phyloP scores from a whole-genome alignment of 1,284 basidiomycete genomes.

The Hymenochaete sp. region DNA sequence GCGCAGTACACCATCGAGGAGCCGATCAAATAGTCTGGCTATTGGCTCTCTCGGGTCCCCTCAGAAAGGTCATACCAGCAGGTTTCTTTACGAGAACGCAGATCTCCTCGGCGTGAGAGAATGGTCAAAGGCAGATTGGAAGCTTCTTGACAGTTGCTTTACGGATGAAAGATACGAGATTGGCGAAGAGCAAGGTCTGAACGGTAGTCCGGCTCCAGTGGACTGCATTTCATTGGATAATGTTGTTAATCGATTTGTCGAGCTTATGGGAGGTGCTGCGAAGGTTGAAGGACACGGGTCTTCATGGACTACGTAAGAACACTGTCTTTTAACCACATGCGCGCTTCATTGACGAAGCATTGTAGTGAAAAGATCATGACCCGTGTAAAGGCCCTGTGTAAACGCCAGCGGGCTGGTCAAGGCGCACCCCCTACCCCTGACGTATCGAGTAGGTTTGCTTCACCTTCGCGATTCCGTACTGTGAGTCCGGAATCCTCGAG shows the following conservation, averaged over 20 bases:
- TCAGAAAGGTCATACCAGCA: slow-evolving; percentile 2
- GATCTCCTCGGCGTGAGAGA: slow-evolving; percentile 23
- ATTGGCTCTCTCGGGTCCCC: slow-evolving; percentile 6
- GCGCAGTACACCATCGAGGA: slow-evolving; percentile 19
- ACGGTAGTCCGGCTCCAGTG: slow-evolving; percentile 35
- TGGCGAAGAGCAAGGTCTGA: slow-evolving; percentile 27
- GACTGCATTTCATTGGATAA: slow-evolving; percentile 41
- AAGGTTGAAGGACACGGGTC: slow-evolving; percentile 33
- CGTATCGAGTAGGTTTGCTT: slow-evolving; percentile 29
- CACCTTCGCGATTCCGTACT: slow-evolving; percentile 18
- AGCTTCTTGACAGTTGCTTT: slow-evolving; percentile 65
- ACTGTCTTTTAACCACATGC: slow-evolving; percentile 5
- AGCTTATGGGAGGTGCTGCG: slow-evolving; percentile 36
- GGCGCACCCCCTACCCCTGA: slow-evolving; percentile 43
- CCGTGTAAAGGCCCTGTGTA: slow-evolving; percentile 48
- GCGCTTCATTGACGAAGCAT: slow-evolving; percentile 7
- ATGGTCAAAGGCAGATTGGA: slow-evolving; percentile 71
- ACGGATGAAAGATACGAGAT: slow-evolving; percentile 54
- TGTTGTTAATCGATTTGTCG: slow-evolving; percentile 49
- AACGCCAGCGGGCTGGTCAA: slow-evolving; percentile 51
- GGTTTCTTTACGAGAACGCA: slow-evolving; percentile 8
- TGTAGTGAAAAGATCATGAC: slow-evolving; percentile 44
- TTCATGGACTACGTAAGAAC: slow-evolving; percentile 44
- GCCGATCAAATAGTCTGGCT: slow-evolving; percentile 11
- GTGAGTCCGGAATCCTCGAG: slow-evolving; percentile 17